Percentiles rank a stretch among this genome's conserved stretches.
These are phyloP conservation scores for Lodderomyces oxycetoniae DNA, from an alignment of 1,139 yeast genomes.

Conservation along the genomic window DNA sequence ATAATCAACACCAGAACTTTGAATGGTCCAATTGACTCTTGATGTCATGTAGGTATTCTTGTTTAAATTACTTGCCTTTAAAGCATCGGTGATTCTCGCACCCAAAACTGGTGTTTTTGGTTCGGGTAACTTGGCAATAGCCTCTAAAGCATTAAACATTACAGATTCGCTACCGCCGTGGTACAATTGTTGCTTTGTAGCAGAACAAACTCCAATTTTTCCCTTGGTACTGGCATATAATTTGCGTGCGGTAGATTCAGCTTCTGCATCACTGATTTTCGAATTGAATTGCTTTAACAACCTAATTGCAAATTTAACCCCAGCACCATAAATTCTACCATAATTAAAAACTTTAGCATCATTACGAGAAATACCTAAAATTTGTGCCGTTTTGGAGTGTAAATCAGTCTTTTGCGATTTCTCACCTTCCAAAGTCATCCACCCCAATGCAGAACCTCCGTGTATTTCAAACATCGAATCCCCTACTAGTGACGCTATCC, in stretches of 20 bases:
- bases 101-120: conserved; percentile 93
- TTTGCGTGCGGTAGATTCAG: conserved; percentile 59
- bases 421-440: conserved; percentile 99
- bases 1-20: conserved; percentile 96
- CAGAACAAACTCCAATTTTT: conserved; percentile 24
- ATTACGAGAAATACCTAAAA: conserved; percentile 81
- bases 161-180: conserved; percentile 93
- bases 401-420: conserved; percentile 87
- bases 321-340: conserved; percentile 98
- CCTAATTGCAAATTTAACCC: conserved; percentile 81
- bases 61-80: conserved; percentile 61
- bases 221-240: conserved; percentile 88
- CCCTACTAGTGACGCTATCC: conserved; percentile 96
- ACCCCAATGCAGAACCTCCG: conserved; percentile 95
- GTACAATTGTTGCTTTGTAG: conserved; percentile 43
- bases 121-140: conserved; percentile 75
- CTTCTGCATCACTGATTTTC: conserved; percentile 59
- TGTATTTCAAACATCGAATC: conserved; percentile 86
- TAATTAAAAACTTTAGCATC: conserved; percentile 95
- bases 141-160: conserved; percentile 82
- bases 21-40: conserved; percentile 96
- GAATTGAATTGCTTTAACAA: conserved; percentile 81
- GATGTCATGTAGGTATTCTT: conserved; percentile 75
- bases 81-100: conserved; percentile 87
- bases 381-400: conserved; percentile 90